Evolutionary conservation across 2,329 filamentous ascomycete genomes (phyloP), one percentile per base, ranked within the genome.

Genomic region (Diaporthe humulicola): DNA sequence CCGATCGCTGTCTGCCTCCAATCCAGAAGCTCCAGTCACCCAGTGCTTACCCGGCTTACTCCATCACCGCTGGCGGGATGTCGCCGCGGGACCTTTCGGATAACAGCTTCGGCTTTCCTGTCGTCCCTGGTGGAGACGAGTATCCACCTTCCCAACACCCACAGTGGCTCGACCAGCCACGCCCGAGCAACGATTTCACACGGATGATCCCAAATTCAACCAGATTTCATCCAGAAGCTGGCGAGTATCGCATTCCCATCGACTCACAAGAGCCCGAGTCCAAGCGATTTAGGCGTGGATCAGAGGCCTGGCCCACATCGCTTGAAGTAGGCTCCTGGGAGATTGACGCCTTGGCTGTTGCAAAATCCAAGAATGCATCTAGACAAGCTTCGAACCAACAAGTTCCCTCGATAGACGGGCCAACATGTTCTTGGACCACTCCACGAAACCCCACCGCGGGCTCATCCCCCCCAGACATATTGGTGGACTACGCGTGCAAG

Each of bases 1-100:
- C 36, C 58, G 25, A 42, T 48, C 50, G 33, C 45, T 52, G 17
- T 42, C 61, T 74, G 19, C 57, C 54, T 50, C 74, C 74, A 4
- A 50, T 71, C 36, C 66, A 56, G 45, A 42, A 71, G 17, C n/a
- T 33, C 17, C 69, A 42, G 30, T 10, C 12, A 30, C 30, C 52
- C 4, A 45, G 17, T 4, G 25, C 48, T 15, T 12, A 61, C 12
- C 38, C 36, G 33, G 22, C 56, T 5, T 15, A 64, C 12, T n/a
- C 42, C 22, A 33, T 40, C 56, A 56, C 9, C n/a, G 9, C 15
- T 9, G 19, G 19, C 14, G n/a, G 22, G 10, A 38, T 9, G 0
- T 38, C 48, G 30, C 45, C 30, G 19, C 30, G 45, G 8, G 22
- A 3, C 4, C 12, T 38, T 38, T 45, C 45, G 36, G 40, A 25